Percentiles rank a stretch among this genome's conserved stretches.
phyloP scores from a whole-genome alignment of 768 basidiomycete genomes.

The Russula sp. region DNA sequence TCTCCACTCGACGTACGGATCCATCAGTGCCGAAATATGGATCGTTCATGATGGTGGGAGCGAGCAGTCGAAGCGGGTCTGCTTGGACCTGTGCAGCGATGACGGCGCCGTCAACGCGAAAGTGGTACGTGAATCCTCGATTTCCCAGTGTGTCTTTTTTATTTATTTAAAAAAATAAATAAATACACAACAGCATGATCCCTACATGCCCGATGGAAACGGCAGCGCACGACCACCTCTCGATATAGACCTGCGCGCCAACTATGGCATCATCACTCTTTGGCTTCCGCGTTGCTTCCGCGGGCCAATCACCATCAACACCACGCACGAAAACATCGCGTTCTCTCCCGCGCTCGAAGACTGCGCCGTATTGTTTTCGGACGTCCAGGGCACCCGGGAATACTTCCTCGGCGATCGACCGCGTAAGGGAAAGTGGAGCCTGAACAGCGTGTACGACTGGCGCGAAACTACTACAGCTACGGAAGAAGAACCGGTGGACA shows the following conservation, averaged over 20 bases:
- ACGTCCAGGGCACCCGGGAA: not conserved
- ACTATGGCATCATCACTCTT: not conserved
- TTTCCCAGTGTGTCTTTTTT: not conserved
- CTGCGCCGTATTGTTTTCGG: not conserved
- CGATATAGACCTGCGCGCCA: not conserved
- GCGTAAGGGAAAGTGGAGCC: not conserved
- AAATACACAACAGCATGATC: not conserved
- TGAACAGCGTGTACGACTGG: not conserved
- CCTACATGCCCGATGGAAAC: not conserved
- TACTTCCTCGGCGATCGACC: slow-evolving; percentile 10
- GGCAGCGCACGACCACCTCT: not conserved
- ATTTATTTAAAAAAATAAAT: not conserved
- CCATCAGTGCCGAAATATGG: slow-evolving; percentile 2
- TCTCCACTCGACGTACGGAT: not conserved
- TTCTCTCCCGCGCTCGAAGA: not conserved
- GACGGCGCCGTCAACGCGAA: not conserved
- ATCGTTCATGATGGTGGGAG: not conserved
- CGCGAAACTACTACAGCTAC: not conserved
- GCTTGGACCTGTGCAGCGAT: not conserved
- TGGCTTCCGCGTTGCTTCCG: slow-evolving; percentile 11
- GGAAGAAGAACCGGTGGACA: not conserved
- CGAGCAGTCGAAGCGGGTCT: not conserved
- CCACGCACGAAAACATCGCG: not conserved
- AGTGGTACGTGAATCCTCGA: not conserved
- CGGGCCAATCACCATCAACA: slow-evolving; percentile 6